Conservation (phyloP, 2,329 filamentous ascomycete species). For the Ceratocystis papillata region DNA sequence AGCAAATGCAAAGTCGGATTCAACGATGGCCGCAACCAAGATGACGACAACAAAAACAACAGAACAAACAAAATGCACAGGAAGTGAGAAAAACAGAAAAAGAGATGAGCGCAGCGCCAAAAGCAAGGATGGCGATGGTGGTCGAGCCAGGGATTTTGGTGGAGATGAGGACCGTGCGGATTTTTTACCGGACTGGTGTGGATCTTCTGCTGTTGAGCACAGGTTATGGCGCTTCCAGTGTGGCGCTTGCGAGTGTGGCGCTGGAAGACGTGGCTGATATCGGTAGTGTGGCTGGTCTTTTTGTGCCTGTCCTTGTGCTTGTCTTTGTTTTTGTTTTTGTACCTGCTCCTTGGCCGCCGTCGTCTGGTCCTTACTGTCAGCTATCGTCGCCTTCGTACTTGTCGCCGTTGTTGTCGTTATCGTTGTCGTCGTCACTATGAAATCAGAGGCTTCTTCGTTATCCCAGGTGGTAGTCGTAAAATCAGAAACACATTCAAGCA, state of each 20-base stretch:
- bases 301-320: background rate
- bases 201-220: background rate
- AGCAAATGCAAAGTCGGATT: background rate
- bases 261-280: background rate
- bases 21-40: constrained; percentile 23
- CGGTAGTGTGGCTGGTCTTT: background rate
- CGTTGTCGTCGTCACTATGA: background rate
- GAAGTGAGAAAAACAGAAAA: background rate
- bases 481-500: background rate
- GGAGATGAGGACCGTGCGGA: constrained; percentile 16
- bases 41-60: constrained; percentile 25
- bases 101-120: constrained; percentile 5
- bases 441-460: background rate
- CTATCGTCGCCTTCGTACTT: background rate
- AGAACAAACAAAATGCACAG: background rate
- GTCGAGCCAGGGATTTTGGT: constrained; percentile 7
- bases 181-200: background rate
- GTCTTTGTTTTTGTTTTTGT: background rate
- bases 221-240: background rate
- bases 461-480: background rate
- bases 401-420: constrained; percentile 1
- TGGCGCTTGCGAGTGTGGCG: background rate
- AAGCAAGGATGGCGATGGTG: constrained; percentile 3
- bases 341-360: background rate
- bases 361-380: background rate